Evolutionary conservation across 116 monocot genomes (phyloP).

Genomic region (Posidonia oceanica): DNA sequence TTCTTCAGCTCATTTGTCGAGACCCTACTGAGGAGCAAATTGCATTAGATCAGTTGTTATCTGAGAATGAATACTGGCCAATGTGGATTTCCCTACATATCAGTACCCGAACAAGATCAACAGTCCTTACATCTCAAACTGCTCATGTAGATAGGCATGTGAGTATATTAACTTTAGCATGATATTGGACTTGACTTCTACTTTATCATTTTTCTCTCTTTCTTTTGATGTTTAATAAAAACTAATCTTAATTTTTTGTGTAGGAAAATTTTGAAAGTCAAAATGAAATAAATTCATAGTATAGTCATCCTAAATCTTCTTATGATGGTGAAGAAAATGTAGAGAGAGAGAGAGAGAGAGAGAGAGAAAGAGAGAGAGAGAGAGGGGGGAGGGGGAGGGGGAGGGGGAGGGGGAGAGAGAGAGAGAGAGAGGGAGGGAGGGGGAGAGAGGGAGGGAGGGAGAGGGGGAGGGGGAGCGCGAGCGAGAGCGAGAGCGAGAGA

Average conservation of each 20-base stretch:
- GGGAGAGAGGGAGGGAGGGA: too few relatives aligned
- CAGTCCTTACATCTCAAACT: constrained; percentile 9
- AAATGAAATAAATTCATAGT: too few relatives aligned
- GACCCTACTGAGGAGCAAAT: constrained; percentile 37
- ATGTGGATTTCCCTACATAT: constrained; percentile 46
- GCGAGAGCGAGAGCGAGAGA: too few relatives aligned
- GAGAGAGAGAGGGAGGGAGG: too few relatives aligned
- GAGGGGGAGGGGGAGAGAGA: too few relatives aligned
- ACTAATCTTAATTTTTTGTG: constrained; percentile 1
- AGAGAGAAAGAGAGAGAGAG: too few relatives aligned
- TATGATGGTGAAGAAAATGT: too few relatives aligned
- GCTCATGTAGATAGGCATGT: constrained; percentile 19
- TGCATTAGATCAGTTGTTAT: constrained; percentile 56
- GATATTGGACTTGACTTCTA: neutral
- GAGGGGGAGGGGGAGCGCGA: too few relatives aligned
- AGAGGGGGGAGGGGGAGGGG: too few relatives aligned
- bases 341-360: too few relatives aligned
- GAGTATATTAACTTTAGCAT: constrained; percentile 12
- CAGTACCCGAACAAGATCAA: constrained; percentile 16
- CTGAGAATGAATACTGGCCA: constrained; percentile 57
- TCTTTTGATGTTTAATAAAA: neutral
- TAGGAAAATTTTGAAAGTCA: neutral
- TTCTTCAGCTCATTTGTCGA: constrained; percentile 33
- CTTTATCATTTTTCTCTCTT: neutral
- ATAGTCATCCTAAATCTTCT: too few relatives aligned